Evolutionary conservation across 2,329 filamentous ascomycete genomes (phyloP).

Genomic region (Neocatenulostroma microsporum): DNA sequence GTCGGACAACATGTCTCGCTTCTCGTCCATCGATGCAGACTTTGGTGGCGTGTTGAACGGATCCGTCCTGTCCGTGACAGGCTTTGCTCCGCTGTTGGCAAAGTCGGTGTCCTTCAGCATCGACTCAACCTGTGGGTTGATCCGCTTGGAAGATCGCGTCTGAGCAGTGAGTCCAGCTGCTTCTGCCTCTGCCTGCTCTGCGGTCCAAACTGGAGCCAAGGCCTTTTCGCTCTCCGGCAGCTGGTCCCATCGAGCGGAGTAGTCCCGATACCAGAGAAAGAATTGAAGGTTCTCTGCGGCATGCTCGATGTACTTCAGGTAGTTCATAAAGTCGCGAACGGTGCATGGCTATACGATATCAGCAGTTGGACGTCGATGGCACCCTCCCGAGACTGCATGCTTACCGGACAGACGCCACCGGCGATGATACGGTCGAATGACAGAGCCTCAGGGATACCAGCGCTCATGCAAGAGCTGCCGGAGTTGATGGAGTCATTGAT

Average conservation of each 20-base stretch:
- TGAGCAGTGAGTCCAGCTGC: conserved; percentile 29
- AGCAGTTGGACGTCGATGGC: too few relatives aligned
- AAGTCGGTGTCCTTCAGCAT: conserved; percentile 61
- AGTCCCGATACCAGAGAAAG: conserved; percentile 53
- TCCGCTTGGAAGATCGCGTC: conserved; percentile 35
- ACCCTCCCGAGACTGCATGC: too few relatives aligned
- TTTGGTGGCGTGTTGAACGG: conserved; percentile 58
- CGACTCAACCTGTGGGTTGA: conserved; percentile 40
- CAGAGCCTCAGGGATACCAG: conserved; percentile 61
- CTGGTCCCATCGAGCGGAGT: conserved; percentile 51
- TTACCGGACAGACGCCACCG: conserved; percentile 69
- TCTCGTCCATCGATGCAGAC: conserved; percentile 34
- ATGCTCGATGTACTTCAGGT: conserved; percentile 70
- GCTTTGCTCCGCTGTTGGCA: conserved; percentile 32
- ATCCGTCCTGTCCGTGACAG: conserved; percentile 36
- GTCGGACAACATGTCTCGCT: conserved; percentile 20
- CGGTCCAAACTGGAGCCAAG: conserved; percentile 63
- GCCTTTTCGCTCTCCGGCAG: conserved; percentile 47
- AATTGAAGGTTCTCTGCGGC: conserved; percentile 77
- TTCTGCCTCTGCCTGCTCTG: conserved; percentile 50
- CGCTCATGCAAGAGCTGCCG: conserved; percentile 39
- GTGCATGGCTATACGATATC: conserved; percentile 79
- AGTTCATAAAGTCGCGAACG: conserved; percentile 75
- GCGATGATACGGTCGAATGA: conserved; percentile 68
- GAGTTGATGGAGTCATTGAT: conserved; percentile 41